Base-by-base conservation (phyloP, 139 green algal genomes). In the Astrephomene gubernaculifera region DNA sequence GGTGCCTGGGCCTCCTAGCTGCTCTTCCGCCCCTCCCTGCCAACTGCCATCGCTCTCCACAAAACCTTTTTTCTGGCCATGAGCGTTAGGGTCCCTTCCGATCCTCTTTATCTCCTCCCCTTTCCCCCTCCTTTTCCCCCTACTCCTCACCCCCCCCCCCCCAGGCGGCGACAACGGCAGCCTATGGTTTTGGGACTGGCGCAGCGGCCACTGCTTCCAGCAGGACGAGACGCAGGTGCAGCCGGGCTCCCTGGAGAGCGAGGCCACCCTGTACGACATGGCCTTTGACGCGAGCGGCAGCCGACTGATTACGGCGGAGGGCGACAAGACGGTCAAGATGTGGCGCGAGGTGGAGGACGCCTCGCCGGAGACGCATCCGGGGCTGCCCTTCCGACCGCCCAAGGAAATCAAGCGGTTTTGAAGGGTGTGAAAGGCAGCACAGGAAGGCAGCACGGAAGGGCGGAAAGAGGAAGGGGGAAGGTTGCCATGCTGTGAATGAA, bases 281-380 rank as follows among this genome's bases (percentile, higher is more conserved):
- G 61, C 82, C 19, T 95, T 93, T 70, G 91, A 95, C 74, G 52
- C 74, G 61, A 70, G 61, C 39, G 86, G 86, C 64, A 52, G 3
- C 54, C 44, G 72, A 22, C 78, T 84, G 27, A 84, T 84, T 63
- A 74, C 78, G 12, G 63, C 78, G 0, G 76, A 83, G 54, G 76
- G 76, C 31, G 76, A 99, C 91, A 99, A 99, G 91, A 98, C 96
- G 22, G 95, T 99, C 83, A 99, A 99, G 88, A 97, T 99, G 93
- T 99, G 95, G 95, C 96, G 97, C 81, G 94, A 99, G 90, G 97
- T 99, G 73, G 87, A 93, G 61, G 79, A 88, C 2, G 97, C 97
- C 27, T 98, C 97, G 1, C 93, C 92, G 5, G 94, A 98, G 54
- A 96, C 88, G 1, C 94, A 98, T 81, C 97, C 97, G 33, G 89